A percentile compares a stretch with the other conserved stretches of the same genome.
These are phyloP conservation scores for Thalassiosira mediterranea DNA, from an alignment of 352 stramenopile species.

Conservation along the genomic window DNA sequence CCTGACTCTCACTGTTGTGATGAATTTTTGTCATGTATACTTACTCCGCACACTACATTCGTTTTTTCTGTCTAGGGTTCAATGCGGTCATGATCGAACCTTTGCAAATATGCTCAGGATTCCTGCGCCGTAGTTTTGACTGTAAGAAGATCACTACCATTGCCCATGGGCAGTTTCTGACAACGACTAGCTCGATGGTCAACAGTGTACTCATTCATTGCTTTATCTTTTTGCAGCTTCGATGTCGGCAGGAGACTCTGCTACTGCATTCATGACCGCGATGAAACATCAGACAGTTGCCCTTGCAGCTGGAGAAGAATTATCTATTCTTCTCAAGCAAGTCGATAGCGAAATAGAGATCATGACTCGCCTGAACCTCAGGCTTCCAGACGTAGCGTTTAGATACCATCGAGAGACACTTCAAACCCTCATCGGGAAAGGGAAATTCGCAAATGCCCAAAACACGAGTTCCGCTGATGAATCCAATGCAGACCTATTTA, in stretches of 20 bases:
- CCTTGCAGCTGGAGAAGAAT: not conserved
- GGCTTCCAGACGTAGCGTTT: not conserved
- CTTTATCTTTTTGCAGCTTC: not conserved
- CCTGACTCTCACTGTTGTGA: not conserved
- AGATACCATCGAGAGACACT: conserved; percentile 9
- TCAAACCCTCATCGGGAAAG: conserved; percentile 5
- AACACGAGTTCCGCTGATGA: not conserved
- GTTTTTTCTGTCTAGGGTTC: conserved; percentile 20
- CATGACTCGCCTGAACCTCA: not conserved
- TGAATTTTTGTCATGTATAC: not conserved
- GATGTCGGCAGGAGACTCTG: not conserved
- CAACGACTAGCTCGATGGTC: not conserved
- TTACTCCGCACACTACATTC: not conserved
- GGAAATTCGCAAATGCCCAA: not conserved
- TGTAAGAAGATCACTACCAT: not conserved
- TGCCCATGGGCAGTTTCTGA: not conserved
- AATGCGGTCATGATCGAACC: conserved; percentile 23
- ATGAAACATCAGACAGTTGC: not conserved
- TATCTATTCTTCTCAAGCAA: not conserved
- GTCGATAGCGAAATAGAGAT: conserved; percentile 2
- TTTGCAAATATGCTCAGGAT: conserved; percentile 28
- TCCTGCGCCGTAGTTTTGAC: conserved; percentile 5
- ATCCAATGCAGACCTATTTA: not conserved
- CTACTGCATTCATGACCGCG: not conserved
- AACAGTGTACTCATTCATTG: not conserved